Conservation (phyloP, 2,329 filamentous ascomycete species). For the Phaeosphaeria sp. region DNA sequence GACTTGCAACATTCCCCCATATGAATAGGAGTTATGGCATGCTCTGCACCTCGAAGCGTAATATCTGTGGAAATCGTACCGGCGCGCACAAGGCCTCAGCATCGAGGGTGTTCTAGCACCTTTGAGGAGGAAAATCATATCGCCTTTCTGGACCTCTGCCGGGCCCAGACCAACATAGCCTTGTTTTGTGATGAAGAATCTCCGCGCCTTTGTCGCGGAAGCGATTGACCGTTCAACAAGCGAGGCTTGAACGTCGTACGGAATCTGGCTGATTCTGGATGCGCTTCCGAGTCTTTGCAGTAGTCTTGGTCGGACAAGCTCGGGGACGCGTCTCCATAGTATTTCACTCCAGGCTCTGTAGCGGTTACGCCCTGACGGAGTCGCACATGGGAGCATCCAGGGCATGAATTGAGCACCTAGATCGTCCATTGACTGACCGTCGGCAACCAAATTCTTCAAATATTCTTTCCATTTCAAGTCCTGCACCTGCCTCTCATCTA, state of each 20-base stretch:
- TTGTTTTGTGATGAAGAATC: constrained; percentile 7
- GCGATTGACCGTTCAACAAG: constrained; percentile 10
- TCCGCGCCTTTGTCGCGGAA: constrained; percentile 9
- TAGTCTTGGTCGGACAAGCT: background rate
- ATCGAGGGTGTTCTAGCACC: constrained; percentile 20
- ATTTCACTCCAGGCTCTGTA: background rate
- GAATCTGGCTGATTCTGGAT: background rate
- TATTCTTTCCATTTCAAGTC: background rate
- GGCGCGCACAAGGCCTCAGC: constrained; percentile 1
- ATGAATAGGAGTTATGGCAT: too few species aligned
- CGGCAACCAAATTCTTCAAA: background rate
- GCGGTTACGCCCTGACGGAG: background rate
- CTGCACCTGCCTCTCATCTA: background rate
- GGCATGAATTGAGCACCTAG: too few species aligned
- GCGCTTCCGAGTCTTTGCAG: background rate
- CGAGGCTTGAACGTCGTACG: background rate
- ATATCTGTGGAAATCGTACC: too few species aligned
- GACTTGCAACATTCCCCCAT: background rate
- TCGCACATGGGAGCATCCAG: too few species aligned
- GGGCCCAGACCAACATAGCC: constrained; percentile 12
- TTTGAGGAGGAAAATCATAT: constrained; percentile 12
- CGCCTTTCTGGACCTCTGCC: constrained; percentile 4
- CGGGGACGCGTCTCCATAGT: background rate
- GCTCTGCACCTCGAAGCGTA: too few species aligned
- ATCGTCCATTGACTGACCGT: background rate